Base-by-base conservation (phyloP, 139 green algal genomes). In the Chloropicon primus region DNA sequence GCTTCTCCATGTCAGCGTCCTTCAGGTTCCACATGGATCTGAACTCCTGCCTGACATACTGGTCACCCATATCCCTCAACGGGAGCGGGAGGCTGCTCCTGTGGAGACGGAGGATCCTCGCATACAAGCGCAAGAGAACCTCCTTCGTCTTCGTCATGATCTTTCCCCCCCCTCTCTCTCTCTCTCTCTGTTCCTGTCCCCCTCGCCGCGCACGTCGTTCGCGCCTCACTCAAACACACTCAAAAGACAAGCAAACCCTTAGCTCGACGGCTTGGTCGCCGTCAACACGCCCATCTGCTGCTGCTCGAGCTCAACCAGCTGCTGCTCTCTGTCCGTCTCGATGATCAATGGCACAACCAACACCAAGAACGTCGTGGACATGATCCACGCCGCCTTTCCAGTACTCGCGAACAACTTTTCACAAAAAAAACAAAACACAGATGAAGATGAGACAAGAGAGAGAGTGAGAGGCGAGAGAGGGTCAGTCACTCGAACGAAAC, bases 341-440 rank as follows among this genome's bases (percentile, higher is more conserved):
- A 98, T 93, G n/a, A 98, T 96, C 2, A 98, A 83, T 2, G 94
- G 94, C 21, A 98, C 88, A 0, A 95, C 82, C 2, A 98, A 80
- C 1, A 98, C 82, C 2, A 98, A 79, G 27, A 96, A 89, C 0
- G 90, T 91, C 17, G 93, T 97, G 3, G 86, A 89, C 0, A 88
- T 79, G 23, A 97, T 94, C 94, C 94, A 98, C 26, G 87, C 89
- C 25, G 94, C 94, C 82, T 96, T 97, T 73, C 93, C 93, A 62
- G 92, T 91, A 10, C 84, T 86, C 2, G 83, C 81, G 22, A 89
- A 78, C 22, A 92, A 75, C 28, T 89, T 84, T 23, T 28, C n/a
- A 62, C 41, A 62, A 62, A 62, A 62, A 62, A 62, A 62, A 62
- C 5, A 62, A 62, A 62, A 62, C n/a, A n/a, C n/a, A n/a, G n/a